Base-by-base conservation (phyloP, 768 basidiomycete genomes). In the Suillus paluster region DNA sequence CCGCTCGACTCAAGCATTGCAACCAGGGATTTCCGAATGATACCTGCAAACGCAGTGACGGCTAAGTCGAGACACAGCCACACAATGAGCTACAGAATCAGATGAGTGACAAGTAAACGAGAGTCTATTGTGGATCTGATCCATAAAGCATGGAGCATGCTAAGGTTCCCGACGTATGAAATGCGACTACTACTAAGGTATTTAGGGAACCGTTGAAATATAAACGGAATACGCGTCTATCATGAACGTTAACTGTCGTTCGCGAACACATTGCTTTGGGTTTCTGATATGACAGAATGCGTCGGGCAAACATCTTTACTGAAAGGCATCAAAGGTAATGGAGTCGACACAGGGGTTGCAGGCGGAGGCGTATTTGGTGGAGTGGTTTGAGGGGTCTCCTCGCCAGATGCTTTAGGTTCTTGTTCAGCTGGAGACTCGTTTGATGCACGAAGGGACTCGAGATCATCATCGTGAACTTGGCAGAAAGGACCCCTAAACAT, bases 401-500 rank as follows among this genome's bases (percentile, higher is more conserved):
- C 58, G 64, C 10, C 68, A 66, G 61, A 42, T 30, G 11, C 19
- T 23, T 55, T 65, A 33, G n/a, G 58, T 57, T 68, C 71, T 61
- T 75, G 68, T 50, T 70, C 67, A 21, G 41, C 71, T 11, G 52
- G 33, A 33, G 39, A 57, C 21, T 71, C 74, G n/a, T 67, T 68
- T 21, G 67, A 3, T 10, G 73, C 68, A 56, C 62, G 68, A 58
- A 73, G 36, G 53, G 75, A 73, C 62, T 67, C 73, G 5, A 68
- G 55, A 0, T 69, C 71, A 3, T 70, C 68, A 23, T 65, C 56
- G 45, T 57, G 50, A 39, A 53, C 14, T 41, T 80, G 79, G 38
- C 72, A 71, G 71, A 88, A 88, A 5, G 85, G 80, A 5, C 74
- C 74, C 49, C 70, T 78, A 72, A 89, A 88, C 17, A 80, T 39